Conservation (phyloP, 2,329 filamentous ascomycete species). For the Bipolaris bicolor region DNA sequence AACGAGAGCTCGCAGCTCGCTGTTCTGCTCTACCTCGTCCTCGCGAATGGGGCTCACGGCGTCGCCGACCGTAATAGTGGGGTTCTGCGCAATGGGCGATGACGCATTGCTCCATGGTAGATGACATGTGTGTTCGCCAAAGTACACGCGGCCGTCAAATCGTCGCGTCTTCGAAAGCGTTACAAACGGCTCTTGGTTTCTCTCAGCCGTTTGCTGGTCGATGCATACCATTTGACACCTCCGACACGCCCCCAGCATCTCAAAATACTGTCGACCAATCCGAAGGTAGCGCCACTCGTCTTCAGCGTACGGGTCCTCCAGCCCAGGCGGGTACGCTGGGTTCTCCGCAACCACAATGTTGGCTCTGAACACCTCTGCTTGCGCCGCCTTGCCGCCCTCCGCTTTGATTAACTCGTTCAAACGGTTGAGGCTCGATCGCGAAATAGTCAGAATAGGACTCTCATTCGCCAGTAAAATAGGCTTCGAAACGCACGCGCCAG, state of each 20-base stretch:
- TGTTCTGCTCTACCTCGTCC: constrained; percentile 36
- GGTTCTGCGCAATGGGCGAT: constrained; percentile 38
- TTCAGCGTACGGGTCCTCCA: constrained; percentile 72
- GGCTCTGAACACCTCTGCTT: constrained; percentile 80
- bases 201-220: constrained; percentile 79
- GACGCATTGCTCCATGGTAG: constrained; percentile 33
- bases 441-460: constrained; percentile 87
- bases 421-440: constrained; percentile 75
- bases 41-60: constrained; percentile 39
- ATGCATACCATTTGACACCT: constrained; percentile 97
- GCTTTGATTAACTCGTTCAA: constrained; percentile 75
- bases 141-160: constrained; percentile 83
- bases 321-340: constrained; percentile 49
- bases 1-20: constrained; percentile 33
- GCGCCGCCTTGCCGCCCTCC: constrained; percentile 67
- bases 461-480: constrained; percentile 88
- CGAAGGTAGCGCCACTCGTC: constrained; percentile 74
- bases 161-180: constrained; percentile 87
- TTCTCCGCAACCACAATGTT: constrained; percentile 76
- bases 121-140: constrained; percentile 75
- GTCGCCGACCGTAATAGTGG: constrained; percentile 50
- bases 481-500: constrained; percentile 59
- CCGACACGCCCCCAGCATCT: constrained; percentile 81
- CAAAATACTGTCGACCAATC: constrained; percentile 69
- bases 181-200: constrained; percentile 83